Percentiles rank a stretch among this genome's conserved stretches.
phyloP scores from a whole-genome alignment of 768 basidiomycete species.

The Boletus subparvulus region DNA sequence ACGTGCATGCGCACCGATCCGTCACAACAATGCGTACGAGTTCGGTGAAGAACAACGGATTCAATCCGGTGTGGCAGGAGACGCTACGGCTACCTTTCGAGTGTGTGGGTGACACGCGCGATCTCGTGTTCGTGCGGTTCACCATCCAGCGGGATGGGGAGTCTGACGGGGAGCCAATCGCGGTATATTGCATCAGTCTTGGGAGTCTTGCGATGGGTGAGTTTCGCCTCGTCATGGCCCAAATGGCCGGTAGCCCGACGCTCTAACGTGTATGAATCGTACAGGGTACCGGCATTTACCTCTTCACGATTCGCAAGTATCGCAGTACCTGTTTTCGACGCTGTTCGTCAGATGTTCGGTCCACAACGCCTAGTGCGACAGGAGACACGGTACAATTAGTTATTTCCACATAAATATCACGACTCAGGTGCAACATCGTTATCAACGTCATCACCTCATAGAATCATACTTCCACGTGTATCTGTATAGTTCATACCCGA shows the following conservation, averaged over 20 bases:
- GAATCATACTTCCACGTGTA: background rate
- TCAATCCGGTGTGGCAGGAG: constrained; percentile 89
- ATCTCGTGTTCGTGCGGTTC: constrained; percentile 83
- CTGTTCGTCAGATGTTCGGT: constrained; percentile 75
- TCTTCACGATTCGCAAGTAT: constrained; percentile 81
- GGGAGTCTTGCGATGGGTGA: constrained; percentile 71
- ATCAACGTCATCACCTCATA: background rate
- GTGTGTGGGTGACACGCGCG: constrained; percentile 71
- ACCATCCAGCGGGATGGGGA: constrained; percentile 65
- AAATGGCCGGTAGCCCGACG: background rate
- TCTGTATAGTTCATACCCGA: background rate
- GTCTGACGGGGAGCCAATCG: constrained; percentile 64
- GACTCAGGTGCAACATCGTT: background rate
- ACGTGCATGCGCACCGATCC: constrained; percentile 38
- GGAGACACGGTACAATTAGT: background rate
- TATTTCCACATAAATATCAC: background rate
- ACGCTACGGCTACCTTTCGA: constrained; percentile 68
- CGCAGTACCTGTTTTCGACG: constrained; percentile 91
- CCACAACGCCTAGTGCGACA: constrained; percentile 24
- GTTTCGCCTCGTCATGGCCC: constrained; percentile 19
- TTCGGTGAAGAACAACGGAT: constrained; percentile 81
- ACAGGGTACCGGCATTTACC: constrained; percentile 89
- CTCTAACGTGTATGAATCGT: background rate
- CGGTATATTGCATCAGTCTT: constrained; percentile 70
- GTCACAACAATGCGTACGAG: constrained; percentile 57